Percentiles rank a stretch among this genome's conserved stretches.
phyloP scores from a whole-genome alignment of 179 eudicot species.

The Beta lomatogona region DNA sequence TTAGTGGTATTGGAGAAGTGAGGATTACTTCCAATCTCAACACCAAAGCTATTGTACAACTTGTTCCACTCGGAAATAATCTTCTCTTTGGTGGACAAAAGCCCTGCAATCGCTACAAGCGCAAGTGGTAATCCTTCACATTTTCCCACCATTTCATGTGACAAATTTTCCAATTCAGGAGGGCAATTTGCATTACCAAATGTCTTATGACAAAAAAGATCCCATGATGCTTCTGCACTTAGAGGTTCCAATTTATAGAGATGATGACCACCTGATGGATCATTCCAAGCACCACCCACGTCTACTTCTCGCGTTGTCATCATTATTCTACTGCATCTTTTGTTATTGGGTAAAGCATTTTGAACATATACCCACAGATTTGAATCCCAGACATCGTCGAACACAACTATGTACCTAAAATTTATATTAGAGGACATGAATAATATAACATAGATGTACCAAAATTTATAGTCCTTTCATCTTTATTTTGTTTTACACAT shows the following conservation, averaged over 20 bases:
- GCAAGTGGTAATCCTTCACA: neutral
- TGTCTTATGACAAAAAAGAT: neutral
- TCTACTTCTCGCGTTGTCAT: neutral
- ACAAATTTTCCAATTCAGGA: neutral
- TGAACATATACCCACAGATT: neutral
- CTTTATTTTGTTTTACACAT: too few relatives aligned
- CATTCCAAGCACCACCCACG: neutral
- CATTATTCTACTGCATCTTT: neutral
- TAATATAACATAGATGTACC: too few relatives aligned
- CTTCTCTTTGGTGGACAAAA: neutral
- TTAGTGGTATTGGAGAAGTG: neutral
- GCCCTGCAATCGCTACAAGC: neutral
- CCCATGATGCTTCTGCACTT: neutral
- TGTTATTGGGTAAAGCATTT: neutral
- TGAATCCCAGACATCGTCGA: constrained; percentile 5
- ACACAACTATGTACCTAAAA: constrained; percentile 2
- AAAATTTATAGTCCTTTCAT: too few relatives aligned
- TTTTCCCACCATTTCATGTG: neutral
- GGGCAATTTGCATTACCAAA: neutral
- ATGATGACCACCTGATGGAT: neutral
- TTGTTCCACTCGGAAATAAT: neutral
- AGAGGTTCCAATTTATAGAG: neutral
- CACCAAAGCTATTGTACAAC: neutral
- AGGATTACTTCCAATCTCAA: neutral
- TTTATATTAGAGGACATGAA: neutral